Evolutionary conservation across 768 basidiomycete genomes (phyloP), one percentile per base, ranked within the genome.

Genomic region (Suillus lakei): DNA sequence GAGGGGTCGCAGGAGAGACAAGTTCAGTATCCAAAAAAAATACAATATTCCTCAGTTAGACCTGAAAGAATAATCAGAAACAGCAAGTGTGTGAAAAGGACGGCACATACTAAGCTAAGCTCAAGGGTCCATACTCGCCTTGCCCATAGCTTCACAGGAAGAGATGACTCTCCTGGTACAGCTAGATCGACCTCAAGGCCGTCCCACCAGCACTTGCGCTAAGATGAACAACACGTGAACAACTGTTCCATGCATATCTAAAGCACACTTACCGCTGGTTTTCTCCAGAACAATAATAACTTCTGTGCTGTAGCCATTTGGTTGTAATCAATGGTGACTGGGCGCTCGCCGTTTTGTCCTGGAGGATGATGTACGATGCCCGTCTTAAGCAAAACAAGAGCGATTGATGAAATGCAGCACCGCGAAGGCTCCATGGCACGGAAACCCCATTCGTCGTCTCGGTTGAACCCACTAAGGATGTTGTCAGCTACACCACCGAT

Each of bases 201-300:
- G 71, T 99, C 98, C 98, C 98, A 99, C 98, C 98, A 99, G 79
- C 97, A 99, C 82, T 99, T 99, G 48, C 98, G 85, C 96, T 98
- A 69, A 16, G 38, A n/a, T 41, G 26, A 39, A 36, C 32, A 34
- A 39, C 6, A 53, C 59, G 41, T 62, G 44, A 65, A 38, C 23
- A 8, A 54, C 26, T 36, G 18, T 34, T n/a, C 18, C 21, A 28
- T 8, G 16, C 2, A 18, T 30, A 34, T 46, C 18, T 48, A 62
- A 46, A 64, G 48, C 28, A 16, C 21, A 88, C 95, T 70, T 78
- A 98, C 97, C n/a, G 98, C 98, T 51, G 98, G 98, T 78, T 99
- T 99, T 76, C 98, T 85, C 98, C 98, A 99, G 84, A 99, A 99
- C 46, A 99, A 76, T 44, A 99, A 80, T 51, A 99, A 82, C 81